phyloP scores from a whole-genome alignment of 2,329 filamentous ascomycete genomes.

The Apiospora marii region DNA sequence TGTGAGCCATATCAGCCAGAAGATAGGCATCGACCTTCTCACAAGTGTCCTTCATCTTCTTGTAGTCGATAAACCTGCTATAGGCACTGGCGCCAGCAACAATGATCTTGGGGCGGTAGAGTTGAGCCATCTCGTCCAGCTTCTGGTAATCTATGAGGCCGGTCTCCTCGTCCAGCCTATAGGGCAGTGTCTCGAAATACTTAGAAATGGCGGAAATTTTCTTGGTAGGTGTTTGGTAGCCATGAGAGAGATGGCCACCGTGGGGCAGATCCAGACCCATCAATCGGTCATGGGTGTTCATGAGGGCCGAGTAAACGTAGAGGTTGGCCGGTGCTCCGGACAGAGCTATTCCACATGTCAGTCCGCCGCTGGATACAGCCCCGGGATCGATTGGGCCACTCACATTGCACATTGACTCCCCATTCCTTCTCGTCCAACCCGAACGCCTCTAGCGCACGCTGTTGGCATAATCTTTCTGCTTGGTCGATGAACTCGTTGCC shows the following conservation, averaged over 20 bases:
- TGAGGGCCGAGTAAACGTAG: slow-evolving; percentile 94
- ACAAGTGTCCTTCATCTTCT: slow-evolving; percentile 87
- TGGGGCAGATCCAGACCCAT: slow-evolving; percentile 98
- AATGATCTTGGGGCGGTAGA: slow-evolving; percentile 96
- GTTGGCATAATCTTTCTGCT: slow-evolving; percentile 87
- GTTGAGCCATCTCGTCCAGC: slow-evolving; percentile 83
- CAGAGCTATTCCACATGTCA: slow-evolving; percentile 63
- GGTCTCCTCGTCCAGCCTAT: slow-evolving; percentile 88
- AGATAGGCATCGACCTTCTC: slow-evolving; percentile 94
- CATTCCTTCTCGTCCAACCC: slow-evolving; percentile 84
- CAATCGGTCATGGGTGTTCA: slow-evolving; percentile 90
- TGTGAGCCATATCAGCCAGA: slow-evolving; percentile 95
- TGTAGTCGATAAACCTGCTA: slow-evolving; percentile 94
- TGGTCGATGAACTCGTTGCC: slow-evolving; percentile 97
- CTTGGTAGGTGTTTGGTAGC: slow-evolving; percentile 92
- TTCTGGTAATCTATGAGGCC: slow-evolving; percentile 95
- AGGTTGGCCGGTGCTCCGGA: slow-evolving; percentile 79
- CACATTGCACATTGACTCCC: slow-evolving; percentile 92
- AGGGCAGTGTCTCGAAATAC: slow-evolving; percentile 98
- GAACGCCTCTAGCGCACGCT: slow-evolving; percentile 88
- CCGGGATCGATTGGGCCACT: slow-evolving; percentile 13
- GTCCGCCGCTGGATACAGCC: slow-evolving; percentile 31
- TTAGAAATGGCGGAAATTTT: slow-evolving; percentile 99
- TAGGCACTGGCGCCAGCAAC: slow-evolving; percentile 96
- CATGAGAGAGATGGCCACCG: slow-evolving; percentile 94